These are phyloP conservation scores for Bolboschoenus planiculmis DNA, from an alignment of 176 grass and related monocot species.

Conservation along the genomic window DNA sequence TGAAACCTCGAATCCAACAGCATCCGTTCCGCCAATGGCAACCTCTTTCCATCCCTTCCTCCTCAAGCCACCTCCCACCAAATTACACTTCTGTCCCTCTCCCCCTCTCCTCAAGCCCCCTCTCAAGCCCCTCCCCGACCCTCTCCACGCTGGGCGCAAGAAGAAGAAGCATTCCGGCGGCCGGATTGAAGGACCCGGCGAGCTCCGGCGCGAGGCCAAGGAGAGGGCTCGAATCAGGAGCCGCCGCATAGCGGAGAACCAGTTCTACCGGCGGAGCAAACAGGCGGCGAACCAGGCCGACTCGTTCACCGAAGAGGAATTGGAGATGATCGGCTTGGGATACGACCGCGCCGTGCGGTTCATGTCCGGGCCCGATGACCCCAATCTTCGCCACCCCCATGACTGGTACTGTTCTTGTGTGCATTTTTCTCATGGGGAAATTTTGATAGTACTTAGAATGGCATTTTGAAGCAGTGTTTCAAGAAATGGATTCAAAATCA, in stretches of 20 bases:
- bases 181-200: slow-evolving; percentile 66
- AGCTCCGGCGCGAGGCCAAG: slow-evolving; percentile 74
- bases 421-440: neutral
- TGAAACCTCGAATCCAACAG: neutral
- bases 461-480: neutral
- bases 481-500: neutral
- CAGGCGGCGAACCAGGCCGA: slow-evolving; percentile 45
- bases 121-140: slow-evolving; percentile 27
- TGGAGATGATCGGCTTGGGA: slow-evolving; percentile 80
- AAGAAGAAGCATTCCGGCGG: slow-evolving; percentile 52
- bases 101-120: neutral
- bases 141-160: slow-evolving; percentile 67
- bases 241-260: slow-evolving; percentile 63
- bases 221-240: slow-evolving; percentile 46
- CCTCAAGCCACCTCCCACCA: slow-evolving; percentile 17
- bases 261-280: slow-evolving; percentile 78
- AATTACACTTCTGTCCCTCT: neutral
- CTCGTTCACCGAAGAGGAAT: slow-evolving; percentile 69
- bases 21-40: slow-evolving; percentile 1
- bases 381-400: slow-evolving; percentile 64
- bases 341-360: slow-evolving; percentile 89
- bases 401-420: slow-evolving; percentile 39
- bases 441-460: neutral
- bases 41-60: slow-evolving; percentile 25
- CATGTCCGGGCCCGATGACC: slow-evolving; percentile 82